Conservation (phyloP, 2,329 filamentous ascomycete species). For the Zopfia rhizophila region DNA sequence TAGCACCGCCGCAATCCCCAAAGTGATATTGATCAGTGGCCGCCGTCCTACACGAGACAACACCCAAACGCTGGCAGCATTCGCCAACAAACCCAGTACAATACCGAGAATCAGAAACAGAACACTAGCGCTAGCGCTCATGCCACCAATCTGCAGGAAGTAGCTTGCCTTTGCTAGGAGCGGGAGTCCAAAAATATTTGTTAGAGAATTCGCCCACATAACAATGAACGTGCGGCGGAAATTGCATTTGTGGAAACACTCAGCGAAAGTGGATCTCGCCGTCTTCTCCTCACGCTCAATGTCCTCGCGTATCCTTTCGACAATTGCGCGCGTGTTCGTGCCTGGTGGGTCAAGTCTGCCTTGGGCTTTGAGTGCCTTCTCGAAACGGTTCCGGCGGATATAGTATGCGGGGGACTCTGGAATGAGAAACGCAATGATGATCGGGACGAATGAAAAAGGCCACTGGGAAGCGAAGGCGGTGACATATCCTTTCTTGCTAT, state of each 20-base stretch:
- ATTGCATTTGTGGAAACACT: constrained; percentile 51
- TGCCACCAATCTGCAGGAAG: constrained; percentile 47
- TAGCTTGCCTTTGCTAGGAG: constrained; percentile 48
- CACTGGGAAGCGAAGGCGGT: constrained; percentile 59
- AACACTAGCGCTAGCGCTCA: constrained; percentile 45
- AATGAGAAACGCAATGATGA: constrained; percentile 57
- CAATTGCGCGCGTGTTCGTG: constrained; percentile 40
- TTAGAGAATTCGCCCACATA: constrained; percentile 44
- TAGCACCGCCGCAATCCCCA: constrained; percentile 46
- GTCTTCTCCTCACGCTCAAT: constrained; percentile 39
- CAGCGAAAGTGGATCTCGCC: constrained; percentile 35
- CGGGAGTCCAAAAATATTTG: constrained; percentile 47
- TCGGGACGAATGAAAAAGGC: constrained; percentile 56
- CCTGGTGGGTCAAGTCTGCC: constrained; percentile 59
- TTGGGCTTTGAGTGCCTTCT: constrained; percentile 58
- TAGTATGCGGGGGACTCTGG: constrained; percentile 64
- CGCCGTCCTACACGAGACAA: constrained; percentile 55
- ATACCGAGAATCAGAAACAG: constrained; percentile 60
- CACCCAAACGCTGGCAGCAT: constrained; percentile 58
- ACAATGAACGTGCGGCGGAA: constrained; percentile 51
- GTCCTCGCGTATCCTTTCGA: constrained; percentile 37
- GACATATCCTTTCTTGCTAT: constrained; percentile 48
- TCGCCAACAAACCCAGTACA: constrained; percentile 58
- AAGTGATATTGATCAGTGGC: constrained; percentile 49
- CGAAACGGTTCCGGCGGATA: constrained; percentile 54